Conservation (phyloP, 495 filamentous ascomycete genomes). For the Copromyces sp. region DNA sequence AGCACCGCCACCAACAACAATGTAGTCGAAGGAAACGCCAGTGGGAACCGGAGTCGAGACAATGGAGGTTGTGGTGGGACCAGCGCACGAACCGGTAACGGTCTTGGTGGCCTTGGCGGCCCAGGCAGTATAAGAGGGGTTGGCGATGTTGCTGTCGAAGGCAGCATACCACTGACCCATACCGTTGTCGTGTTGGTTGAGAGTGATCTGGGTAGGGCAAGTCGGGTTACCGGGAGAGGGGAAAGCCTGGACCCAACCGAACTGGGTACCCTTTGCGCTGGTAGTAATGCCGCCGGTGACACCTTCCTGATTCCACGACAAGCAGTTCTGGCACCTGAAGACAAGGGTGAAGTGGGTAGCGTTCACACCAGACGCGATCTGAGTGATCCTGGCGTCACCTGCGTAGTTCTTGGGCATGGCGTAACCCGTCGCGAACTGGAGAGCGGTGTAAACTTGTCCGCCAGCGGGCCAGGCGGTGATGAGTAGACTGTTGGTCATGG, state of each 20-base stretch:
- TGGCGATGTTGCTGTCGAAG: constrained; percentile 30
- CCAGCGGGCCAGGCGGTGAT: constrained; percentile 46
- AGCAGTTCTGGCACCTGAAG: constrained; percentile 54
- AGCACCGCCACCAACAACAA: constrained; percentile 55
- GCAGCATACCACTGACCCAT: constrained; percentile 35
- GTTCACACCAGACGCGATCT: constrained; percentile 46
- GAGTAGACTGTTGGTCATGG: constrained; percentile 50
- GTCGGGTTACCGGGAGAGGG: constrained; percentile 22
- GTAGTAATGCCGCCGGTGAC: constrained; percentile 14
- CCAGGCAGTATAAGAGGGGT: constrained; percentile 43
- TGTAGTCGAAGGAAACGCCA: constrained; percentile 51
- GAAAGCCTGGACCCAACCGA: constrained; percentile 27
- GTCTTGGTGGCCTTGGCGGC: constrained; percentile 34
- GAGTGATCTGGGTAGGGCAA: constrained; percentile 23
- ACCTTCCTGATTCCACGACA: constrained; percentile 36
- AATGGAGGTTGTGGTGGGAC: constrained; percentile 11
- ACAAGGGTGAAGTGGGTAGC: constrained; percentile 44
- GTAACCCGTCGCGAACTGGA: constrained; percentile 49
- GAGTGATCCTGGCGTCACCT: constrained; percentile 46
- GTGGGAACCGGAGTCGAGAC: constrained; percentile 35
- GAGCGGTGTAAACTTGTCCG: constrained; percentile 39
- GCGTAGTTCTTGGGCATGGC: constrained; percentile 46
- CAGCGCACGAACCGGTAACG: constrained; percentile 26
- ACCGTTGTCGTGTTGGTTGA: constrained; percentile 28
- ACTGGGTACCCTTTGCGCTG: constrained; percentile 13